Evolutionary conservation across 805 yeast genomes (phyloP).

Genomic region (Hanseniaspora thailandica): DNA sequence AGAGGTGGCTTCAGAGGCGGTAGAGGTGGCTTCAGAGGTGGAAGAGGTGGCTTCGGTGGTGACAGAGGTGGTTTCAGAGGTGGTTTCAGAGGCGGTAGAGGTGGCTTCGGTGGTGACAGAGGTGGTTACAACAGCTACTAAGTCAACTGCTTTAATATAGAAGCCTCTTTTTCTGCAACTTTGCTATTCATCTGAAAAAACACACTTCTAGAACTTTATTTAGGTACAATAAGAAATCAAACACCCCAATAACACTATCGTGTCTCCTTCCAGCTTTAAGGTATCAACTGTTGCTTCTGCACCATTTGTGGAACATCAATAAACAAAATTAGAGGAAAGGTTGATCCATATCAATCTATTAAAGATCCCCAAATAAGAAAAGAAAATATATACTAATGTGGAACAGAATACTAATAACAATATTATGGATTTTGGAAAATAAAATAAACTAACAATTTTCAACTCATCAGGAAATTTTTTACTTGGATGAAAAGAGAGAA

Average conservation of each 20-base stretch:
- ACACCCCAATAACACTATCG: too few relatives aligned
- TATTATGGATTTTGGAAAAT: not conserved
- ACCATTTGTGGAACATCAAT: not conserved
- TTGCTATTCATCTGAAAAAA: not conserved
- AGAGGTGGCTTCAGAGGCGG: conserved; percentile 29
- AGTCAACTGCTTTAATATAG: not conserved
- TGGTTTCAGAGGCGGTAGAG: conserved; percentile 5
- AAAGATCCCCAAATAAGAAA: not conserved
- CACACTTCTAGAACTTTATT: not conserved
- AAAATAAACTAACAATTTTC: not conserved
- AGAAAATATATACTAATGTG: not conserved
- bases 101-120: conserved; percentile 11
- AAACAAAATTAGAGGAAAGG: too few relatives aligned
- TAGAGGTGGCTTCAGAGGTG: conserved; percentile 31
- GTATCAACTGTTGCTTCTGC: not conserved
- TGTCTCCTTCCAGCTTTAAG: too few relatives aligned
- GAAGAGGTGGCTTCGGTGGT: conserved; percentile 31
- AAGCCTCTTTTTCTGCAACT: not conserved
- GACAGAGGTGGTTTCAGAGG: conserved; percentile 34
- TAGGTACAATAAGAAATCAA: not conserved
- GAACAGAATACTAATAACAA: not conserved
- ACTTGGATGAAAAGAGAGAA: not conserved
- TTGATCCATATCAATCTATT: not conserved
- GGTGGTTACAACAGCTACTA: conserved; percentile 15
- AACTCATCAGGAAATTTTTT: not conserved